These are phyloP conservation scores for Clonostachys rosea DNA, from an alignment of 2,329 filamentous ascomycete species.

Conservation along the genomic window DNA sequence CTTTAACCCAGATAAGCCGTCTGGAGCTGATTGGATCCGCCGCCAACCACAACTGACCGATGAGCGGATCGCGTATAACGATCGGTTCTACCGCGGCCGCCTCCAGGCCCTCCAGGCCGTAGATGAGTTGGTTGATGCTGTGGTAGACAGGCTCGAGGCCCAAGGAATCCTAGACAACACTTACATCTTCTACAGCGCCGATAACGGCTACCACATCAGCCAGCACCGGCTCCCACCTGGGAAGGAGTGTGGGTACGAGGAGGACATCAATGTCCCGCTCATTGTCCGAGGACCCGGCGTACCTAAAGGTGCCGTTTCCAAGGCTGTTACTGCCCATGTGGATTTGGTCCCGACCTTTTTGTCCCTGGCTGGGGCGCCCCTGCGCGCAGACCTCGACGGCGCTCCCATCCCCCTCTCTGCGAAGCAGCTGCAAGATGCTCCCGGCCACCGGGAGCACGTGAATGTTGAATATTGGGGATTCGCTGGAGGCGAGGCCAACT, in stretches of 20 bases:
- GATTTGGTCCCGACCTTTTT: conserved; percentile 53
- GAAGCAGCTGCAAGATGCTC: neutral
- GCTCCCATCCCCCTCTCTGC: conserved; percentile 17
- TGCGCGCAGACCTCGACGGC: neutral
- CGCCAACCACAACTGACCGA: conserved; percentile 24
- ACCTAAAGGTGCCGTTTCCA: conserved; percentile 22
- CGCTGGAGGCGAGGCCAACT: conserved; percentile 15
- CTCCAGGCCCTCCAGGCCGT: conserved; percentile 37
- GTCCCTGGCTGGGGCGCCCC: conserved; percentile 16
- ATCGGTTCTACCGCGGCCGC: conserved; percentile 32
- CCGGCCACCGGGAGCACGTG: conserved; percentile 33
- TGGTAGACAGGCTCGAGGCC: conserved; percentile 25
- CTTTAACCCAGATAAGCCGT: conserved; percentile 54
- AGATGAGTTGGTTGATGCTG: conserved; percentile 35
- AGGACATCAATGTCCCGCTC: conserved; percentile 45
- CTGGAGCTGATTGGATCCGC: conserved; percentile 38
- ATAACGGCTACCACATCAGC: conserved; percentile 50
- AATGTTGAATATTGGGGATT: conserved; percentile 48
- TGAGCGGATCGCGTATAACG: conserved; percentile 23
- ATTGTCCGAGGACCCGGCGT: conserved; percentile 43
- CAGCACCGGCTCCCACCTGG: conserved; percentile 44
- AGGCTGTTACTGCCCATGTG: conserved; percentile 42
- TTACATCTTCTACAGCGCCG: conserved; percentile 46
- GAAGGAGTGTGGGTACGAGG: conserved; percentile 43
- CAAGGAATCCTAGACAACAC: conserved; percentile 30